phyloP scores from a whole-genome alignment of 495 filamentous ascomycete genomes.

The Cenococcum geophilum region DNA sequence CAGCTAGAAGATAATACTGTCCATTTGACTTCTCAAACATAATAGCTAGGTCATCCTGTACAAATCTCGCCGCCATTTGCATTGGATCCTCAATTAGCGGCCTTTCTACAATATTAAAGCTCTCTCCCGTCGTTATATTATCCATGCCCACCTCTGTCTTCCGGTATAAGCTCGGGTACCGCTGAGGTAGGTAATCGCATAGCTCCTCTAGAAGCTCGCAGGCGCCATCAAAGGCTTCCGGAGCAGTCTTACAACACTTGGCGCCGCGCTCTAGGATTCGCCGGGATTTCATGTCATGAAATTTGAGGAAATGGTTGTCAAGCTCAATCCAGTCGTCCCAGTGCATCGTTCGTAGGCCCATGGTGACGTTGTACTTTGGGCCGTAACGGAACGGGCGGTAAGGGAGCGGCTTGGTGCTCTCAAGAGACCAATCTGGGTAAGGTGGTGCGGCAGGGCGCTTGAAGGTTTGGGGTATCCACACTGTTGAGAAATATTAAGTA shows the following conservation, averaged over 20 bases:
- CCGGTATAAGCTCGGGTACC: constrained; percentile 69
- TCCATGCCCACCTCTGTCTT: constrained; percentile 60
- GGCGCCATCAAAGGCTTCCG: constrained; percentile 69
- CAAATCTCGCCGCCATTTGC: constrained; percentile 59
- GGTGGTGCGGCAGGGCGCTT: constrained; percentile 59
- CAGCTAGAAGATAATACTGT: constrained; percentile 79
- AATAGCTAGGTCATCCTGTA: constrained; percentile 81
- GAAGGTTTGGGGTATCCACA: constrained; percentile 68
- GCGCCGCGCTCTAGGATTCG: constrained; percentile 65
- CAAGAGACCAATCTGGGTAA: constrained; percentile 66
- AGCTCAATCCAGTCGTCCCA: constrained; percentile 86
- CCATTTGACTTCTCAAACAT: constrained; percentile 78
- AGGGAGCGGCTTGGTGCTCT: constrained; percentile 66
- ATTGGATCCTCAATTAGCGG: constrained; percentile 78
- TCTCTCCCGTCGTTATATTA: constrained; percentile 67
- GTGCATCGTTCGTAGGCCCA: constrained; percentile 73
- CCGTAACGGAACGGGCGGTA: constrained; percentile 84
- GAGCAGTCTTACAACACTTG: constrained; percentile 65
- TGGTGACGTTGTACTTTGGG: constrained; percentile 70
- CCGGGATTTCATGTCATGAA: constrained; percentile 64
- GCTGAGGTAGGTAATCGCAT: constrained; percentile 66
- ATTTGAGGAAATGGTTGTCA: constrained; percentile 74
- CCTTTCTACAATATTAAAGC: constrained; percentile 60
- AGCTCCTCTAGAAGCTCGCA: constrained; percentile 77
- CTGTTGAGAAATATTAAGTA: constrained; percentile 33